Evolutionary conservation across 345 rosid species (phyloP).

Genomic region (Eucalyptus curtisii): DNA sequence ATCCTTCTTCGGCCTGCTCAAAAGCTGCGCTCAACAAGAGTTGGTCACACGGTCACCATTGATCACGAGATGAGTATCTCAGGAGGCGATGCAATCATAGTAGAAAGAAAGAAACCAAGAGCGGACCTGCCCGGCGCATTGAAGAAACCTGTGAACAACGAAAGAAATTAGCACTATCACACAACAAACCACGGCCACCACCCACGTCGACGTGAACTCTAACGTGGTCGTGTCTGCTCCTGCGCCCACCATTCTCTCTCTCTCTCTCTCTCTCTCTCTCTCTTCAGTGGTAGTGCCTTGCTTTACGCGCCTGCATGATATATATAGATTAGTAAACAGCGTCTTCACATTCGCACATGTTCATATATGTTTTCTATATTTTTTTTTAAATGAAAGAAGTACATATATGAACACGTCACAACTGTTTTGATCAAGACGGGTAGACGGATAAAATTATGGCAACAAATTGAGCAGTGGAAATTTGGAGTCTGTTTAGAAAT

Average conservation of each 20-base stretch:
- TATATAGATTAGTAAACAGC: neutral
- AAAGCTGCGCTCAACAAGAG: conserved; percentile 9
- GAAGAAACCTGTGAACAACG: conserved; percentile 45
- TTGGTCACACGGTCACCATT: neutral
- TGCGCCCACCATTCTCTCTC: neutral
- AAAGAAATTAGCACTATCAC: conserved; percentile 67
- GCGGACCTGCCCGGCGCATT: conserved; percentile 59
- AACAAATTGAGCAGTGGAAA: no score
- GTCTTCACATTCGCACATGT: neutral
- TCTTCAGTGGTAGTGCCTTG: neutral
- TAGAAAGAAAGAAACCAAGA: neutral
- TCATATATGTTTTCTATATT: no score
- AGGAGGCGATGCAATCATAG: neutral
- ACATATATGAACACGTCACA: neutral
- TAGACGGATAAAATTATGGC: neutral
- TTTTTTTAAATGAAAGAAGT: no score
- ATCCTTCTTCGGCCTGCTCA: neutral
- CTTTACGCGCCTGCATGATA: neutral
- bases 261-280: neutral
- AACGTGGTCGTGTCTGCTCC: neutral
- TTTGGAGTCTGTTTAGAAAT: no score
- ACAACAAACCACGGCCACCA: conserved; percentile 72
- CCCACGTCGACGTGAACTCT: conserved; percentile 57
- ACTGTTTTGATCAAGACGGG: neutral
- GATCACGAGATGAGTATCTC: neutral